Evolutionary conservation across 169 alveolate species (phyloP).

Genomic region (Plasmodium relictum): DNA sequence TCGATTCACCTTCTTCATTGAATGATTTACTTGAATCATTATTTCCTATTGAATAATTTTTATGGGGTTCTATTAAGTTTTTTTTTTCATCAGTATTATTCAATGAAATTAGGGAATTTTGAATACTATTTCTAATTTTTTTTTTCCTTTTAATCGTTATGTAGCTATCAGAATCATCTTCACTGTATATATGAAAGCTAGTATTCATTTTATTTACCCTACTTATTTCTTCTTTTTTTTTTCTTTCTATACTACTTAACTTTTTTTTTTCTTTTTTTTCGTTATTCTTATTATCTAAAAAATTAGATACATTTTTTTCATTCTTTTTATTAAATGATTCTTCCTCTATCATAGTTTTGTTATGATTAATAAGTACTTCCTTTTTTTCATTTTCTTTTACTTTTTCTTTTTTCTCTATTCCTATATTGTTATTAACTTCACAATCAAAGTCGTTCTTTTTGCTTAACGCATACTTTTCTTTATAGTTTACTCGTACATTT

Average conservation of each 20-base stretch:
- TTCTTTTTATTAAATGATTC: not conserved
- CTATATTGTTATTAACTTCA: not conserved
- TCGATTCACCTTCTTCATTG: not conserved
- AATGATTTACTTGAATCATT: not conserved
- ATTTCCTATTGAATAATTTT: not conserved
- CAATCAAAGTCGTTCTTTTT: not conserved
- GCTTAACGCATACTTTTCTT: not conserved
- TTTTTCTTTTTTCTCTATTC: not conserved
- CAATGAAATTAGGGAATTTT: not conserved
- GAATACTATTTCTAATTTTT: not conserved
- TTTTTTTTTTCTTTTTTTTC: constrained; percentile 22
- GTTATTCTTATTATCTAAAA: not conserved
- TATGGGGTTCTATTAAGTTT: not conserved
- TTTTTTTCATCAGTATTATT: not conserved
- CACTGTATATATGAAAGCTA: constrained; percentile 75
- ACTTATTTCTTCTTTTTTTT: constrained; percentile 37
- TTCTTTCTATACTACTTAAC: constrained; percentile 27
- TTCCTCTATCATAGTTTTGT: not conserved
- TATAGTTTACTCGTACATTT: not conserved
- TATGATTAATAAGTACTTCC: not conserved
- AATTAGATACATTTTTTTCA: not conserved
- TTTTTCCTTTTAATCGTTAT: constrained; percentile 44
- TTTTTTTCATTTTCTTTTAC: not conserved
- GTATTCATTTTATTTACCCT: constrained; percentile 70
- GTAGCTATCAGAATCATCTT: constrained; percentile 46